These are phyloP conservation scores for Juncus inflexus DNA, from an alignment of 176 grass and related monocot species.

Conservation along the genomic window DNA sequence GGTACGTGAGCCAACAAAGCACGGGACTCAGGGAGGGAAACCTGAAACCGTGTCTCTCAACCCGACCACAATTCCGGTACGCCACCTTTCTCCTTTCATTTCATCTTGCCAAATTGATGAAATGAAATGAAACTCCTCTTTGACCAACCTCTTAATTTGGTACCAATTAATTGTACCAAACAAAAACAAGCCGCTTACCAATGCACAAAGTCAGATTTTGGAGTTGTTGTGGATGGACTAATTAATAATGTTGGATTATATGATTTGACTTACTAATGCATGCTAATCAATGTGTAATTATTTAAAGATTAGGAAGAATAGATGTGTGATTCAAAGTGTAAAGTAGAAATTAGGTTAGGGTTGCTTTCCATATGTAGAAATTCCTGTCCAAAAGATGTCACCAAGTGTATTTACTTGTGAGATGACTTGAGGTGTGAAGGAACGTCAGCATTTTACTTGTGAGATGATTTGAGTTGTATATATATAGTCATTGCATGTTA, in stretches of 20 bases:
- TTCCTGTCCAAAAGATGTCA: not conserved
- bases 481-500: too few species aligned
- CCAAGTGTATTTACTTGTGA: too few species aligned
- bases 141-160: conserved; percentile 5
- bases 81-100: conserved; percentile 6
- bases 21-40: conserved; percentile 49
- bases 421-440: too few species aligned
- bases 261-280: not conserved
- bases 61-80: conserved; percentile 37
- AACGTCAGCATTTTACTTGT: too few species aligned
- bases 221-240: conserved; percentile 10
- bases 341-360: conserved; percentile 8
- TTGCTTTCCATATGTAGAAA: not conserved
- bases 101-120: not conserved
- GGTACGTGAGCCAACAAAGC: conserved; percentile 16
- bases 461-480: too few species aligned
- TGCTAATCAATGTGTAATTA: not conserved
- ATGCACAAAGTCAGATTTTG: conserved; percentile 19
- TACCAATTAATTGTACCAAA: conserved; percentile 3
- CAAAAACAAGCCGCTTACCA: not conserved
- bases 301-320: conserved; percentile 16
- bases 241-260: conserved; percentile 11
- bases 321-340: conserved; percentile 9
- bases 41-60: conserved; percentile 42
- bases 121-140: not conserved